Percentiles rank a stretch among this genome's conserved stretches.
Evolutionary conservation across 139 green algal species (phyloP).

Genomic region (Asterochloris sp.): DNA sequence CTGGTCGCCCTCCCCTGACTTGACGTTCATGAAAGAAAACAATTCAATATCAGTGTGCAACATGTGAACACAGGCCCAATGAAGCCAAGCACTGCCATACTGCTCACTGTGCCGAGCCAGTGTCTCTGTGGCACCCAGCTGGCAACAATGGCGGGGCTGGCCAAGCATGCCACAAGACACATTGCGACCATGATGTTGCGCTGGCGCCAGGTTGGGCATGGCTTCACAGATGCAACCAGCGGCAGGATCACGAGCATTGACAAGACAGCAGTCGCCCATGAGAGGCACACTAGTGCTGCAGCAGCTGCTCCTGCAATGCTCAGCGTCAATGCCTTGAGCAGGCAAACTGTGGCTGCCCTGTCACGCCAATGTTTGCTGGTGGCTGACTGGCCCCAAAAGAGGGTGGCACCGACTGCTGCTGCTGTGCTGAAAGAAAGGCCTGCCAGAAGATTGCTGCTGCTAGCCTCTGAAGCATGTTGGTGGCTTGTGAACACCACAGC

Average conservation of each 20-base stretch:
- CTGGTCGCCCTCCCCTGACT: too few relatives aligned
- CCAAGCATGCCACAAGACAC: too few relatives aligned
- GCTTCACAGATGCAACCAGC: background rate
- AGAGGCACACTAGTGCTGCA: slow-evolving; percentile 42
- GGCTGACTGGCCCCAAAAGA: background rate
- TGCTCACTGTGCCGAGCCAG: too few relatives aligned
- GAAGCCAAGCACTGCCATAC: too few relatives aligned
- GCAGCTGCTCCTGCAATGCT: slow-evolving; percentile 28
- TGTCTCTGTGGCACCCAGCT: too few relatives aligned
- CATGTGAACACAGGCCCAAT: too few relatives aligned
- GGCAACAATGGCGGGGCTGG: too few relatives aligned
- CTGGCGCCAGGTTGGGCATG: too few relatives aligned
- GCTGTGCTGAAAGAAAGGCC: background rate
- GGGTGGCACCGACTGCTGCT: background rate
- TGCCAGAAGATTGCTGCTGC: background rate
- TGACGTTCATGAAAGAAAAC: too few relatives aligned
- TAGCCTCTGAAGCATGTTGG: background rate
- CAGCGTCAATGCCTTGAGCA: background rate
- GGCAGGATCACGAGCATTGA: background rate
- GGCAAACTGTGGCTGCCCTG: background rate
- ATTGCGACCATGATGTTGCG: too few relatives aligned
- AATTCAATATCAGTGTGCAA: too few relatives aligned
- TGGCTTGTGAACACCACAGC: background rate
- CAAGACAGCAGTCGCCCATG: slow-evolving; percentile 44
- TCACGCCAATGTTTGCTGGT: background rate